Conservation (phyloP, 2,329 filamentous ascomycete genomes). For the Pseudogymnoascus sp. region DNA sequence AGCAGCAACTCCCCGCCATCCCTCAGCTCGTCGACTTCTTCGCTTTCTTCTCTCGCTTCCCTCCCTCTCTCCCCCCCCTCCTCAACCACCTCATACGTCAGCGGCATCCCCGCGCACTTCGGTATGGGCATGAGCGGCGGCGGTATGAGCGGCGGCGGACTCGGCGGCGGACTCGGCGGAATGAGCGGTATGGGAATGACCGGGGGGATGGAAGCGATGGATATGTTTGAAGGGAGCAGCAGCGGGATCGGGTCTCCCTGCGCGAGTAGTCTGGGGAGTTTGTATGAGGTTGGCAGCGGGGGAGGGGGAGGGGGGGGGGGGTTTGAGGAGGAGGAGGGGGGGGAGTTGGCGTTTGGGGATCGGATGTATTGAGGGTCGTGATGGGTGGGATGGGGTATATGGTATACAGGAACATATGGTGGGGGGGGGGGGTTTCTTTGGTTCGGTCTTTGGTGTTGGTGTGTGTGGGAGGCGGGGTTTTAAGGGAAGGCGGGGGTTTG, state of each 20-base stretch:
- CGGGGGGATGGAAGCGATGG: conserved; percentile 19
- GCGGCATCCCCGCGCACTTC: background rate
- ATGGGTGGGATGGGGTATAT: background rate
- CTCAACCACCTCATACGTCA: background rate
- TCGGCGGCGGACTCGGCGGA: conserved; percentile 11
- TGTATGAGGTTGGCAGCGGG: conserved; percentile 37
- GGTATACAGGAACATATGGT: background rate
- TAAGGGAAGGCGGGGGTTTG: background rate
- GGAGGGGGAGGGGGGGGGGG: conserved; percentile 10
- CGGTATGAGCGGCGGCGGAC: conserved; percentile 14
- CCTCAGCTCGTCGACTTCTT: background rate
- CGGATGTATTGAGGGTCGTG: conserved; percentile 33
- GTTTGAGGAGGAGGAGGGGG: conserved; percentile 1
- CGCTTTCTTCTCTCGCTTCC: background rate
- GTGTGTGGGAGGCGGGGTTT: too few species aligned
- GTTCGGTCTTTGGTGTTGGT: background rate
- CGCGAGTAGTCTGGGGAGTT: conserved; percentile 26
- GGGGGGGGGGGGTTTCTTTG: background rate
- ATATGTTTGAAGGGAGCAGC: conserved; percentile 36
- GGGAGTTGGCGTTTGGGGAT: conserved; percentile 34
- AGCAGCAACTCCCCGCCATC: background rate
- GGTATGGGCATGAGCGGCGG: background rate
- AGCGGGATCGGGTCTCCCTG: conserved; percentile 29
- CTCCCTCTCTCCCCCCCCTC: background rate
- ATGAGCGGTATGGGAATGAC: conserved; percentile 21